Evolutionary conservation across 345 rosid species (phyloP).

Genomic region (Corymbia maculata): DNA sequence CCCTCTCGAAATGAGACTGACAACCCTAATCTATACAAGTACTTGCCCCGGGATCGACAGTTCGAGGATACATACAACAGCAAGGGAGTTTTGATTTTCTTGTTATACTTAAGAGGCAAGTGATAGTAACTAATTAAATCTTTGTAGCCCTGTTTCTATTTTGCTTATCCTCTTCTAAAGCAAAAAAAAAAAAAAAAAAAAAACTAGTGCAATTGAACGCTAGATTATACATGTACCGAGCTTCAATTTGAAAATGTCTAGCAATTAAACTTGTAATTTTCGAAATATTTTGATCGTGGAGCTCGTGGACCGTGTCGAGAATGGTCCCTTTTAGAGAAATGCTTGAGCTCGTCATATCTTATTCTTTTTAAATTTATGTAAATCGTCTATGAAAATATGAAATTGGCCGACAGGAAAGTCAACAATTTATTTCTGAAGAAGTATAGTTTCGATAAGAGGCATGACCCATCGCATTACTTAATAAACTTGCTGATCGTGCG

Average conservation of each 20-base stretch:
- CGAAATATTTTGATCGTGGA: neutral
- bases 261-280: neutral
- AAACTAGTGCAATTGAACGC: neutral
- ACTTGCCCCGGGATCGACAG: neutral
- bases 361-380: neutral
- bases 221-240: neutral
- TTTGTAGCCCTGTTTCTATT: neutral
- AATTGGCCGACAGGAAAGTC: neutral
- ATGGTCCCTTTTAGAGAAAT: neutral
- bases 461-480: neutral
- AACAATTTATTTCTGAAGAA: neutral
- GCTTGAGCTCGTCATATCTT: neutral
- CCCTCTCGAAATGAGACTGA: slow-evolving; percentile 39
- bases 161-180: neutral
- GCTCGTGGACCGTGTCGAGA: neutral
- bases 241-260: neutral
- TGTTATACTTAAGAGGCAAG: neutral
- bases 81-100: slow-evolving; percentile 10
- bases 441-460: neutral
- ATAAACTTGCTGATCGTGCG: neutral
- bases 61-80: neutral
- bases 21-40: neutral
- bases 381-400: neutral
- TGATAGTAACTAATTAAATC: neutral
- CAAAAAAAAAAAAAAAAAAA: neutral